Evolutionary conservation across 495 filamentous ascomycete genomes (phyloP).

Genomic region (Penicillium longicatenatum): DNA sequence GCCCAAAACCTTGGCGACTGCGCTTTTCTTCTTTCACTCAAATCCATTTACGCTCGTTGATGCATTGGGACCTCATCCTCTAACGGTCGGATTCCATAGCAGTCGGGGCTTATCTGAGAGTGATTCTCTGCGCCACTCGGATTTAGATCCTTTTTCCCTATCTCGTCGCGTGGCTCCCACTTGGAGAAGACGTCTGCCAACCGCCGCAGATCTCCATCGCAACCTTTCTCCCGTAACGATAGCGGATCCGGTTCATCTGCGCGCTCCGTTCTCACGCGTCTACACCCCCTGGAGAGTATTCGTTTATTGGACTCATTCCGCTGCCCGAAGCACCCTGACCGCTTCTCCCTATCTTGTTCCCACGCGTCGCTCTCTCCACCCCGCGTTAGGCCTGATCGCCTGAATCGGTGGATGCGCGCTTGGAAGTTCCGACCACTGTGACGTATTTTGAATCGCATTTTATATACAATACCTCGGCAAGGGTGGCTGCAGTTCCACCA

Average conservation of each 20-base stretch:
- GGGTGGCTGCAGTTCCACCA: conserved; percentile 38
- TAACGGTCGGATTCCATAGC: conserved; percentile 10
- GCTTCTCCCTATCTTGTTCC: conserved; percentile 22
- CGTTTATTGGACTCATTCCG: background rate
- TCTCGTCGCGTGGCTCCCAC: conserved; percentile 57
- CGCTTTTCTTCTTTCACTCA: conserved; percentile 25
- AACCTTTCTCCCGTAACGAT: conserved; percentile 8
- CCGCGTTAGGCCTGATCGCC: conserved; percentile 37
- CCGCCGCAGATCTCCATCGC: conserved; percentile 21
- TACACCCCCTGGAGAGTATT: conserved; percentile 7
- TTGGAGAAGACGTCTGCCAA: conserved; percentile 14
- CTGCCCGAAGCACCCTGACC: conserved; percentile 19
- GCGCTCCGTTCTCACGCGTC: conserved; percentile 16
- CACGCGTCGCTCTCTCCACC: conserved; percentile 32
- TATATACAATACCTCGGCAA: conserved; percentile 33
- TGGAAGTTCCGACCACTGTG: conserved; percentile 17
- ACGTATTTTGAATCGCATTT: conserved; percentile 25
- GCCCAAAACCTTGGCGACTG: conserved; percentile 29
- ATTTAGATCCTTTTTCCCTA: conserved; percentile 68
- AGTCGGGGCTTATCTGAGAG: conserved; percentile 9
- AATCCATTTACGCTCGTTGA: conserved; percentile 10
- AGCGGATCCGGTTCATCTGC: conserved; percentile 3
- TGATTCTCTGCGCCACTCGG: conserved; percentile 18
- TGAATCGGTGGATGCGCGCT: conserved; percentile 44
- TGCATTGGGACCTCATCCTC: conserved; percentile 1